Percentiles rank a stretch among this genome's conserved stretches.
Conservation (phyloP, 2,329 filamentous ascomycete genomes). For the Sporothrix variecibatus region DNA sequence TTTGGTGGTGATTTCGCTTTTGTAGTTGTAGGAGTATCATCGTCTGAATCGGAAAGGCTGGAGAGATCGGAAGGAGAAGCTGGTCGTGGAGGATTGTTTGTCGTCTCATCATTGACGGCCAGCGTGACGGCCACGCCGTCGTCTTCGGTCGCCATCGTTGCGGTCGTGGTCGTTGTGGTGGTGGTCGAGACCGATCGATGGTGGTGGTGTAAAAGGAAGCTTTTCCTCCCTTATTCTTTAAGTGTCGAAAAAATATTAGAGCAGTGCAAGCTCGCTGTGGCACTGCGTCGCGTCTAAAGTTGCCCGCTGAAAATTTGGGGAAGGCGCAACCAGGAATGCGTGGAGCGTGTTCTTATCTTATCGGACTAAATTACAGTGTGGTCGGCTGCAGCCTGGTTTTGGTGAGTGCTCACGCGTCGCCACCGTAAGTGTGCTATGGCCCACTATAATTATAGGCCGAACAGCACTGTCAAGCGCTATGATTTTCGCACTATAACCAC, state of each 20-base stretch:
- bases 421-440: background rate
- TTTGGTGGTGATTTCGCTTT: constrained; percentile 18
- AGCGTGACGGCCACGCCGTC: constrained; percentile 18
- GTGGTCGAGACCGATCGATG: background rate
- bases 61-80: constrained; percentile 22
- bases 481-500: background rate
- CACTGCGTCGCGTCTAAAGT: background rate
- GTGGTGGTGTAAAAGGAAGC: background rate
- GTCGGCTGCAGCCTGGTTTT: background rate
- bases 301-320: constrained; percentile 6
- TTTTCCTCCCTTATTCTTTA: background rate
- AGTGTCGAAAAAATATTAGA: background rate
- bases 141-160: constrained; percentile 25
- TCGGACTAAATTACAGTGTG: background rate
- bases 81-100: background rate
- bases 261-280: background rate
- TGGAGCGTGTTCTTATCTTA: constrained; percentile 7
- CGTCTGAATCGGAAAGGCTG: constrained; percentile 30
- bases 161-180: background rate
- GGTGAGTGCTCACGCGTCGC: background rate
- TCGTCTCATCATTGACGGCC: background rate
- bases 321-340: background rate
- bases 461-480: background rate
- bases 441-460: background rate
- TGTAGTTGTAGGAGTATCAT: constrained; percentile 33